A percentile compares a stretch with the other conserved stretches of the same genome.
Conservation (phyloP, 192 early-diverging fungal species). For the Cetraspora pellucida region DNA sequence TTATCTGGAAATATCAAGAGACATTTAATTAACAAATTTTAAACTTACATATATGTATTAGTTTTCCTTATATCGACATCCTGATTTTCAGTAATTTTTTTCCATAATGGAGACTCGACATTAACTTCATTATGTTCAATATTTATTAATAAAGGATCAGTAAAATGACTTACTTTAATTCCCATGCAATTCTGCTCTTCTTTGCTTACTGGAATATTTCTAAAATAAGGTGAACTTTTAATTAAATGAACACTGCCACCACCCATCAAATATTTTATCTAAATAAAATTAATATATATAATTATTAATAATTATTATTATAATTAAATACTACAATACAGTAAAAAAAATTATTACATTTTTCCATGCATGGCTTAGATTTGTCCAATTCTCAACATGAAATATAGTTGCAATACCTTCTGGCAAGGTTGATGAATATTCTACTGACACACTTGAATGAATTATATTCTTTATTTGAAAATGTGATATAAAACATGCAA, state of each 20-base stretch:
- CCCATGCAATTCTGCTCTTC: background rate
- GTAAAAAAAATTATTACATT: background rate
- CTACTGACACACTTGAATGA: background rate
- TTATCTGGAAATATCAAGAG: too few species aligned
- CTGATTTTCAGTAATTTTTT: too few species aligned
- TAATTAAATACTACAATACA: background rate
- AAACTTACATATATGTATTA: too few species aligned
- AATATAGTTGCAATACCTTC: background rate
- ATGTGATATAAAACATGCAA: background rate
- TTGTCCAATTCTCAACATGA: background rate
- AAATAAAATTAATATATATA: background rate
- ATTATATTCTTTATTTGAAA: background rate
- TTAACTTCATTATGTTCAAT: background rate
- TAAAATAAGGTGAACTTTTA: background rate
- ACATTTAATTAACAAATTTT: too few species aligned
- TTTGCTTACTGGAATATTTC: background rate
- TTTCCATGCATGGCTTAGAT: background rate
- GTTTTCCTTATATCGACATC: too few species aligned
- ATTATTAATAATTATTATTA: background rate
- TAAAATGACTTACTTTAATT: background rate
- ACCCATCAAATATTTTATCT: slow-evolving; percentile 1
- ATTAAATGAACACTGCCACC: background rate
- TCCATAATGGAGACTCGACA: background rate
- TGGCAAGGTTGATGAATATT: background rate
- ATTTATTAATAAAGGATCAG: background rate